Base-by-base conservation (phyloP, 2,329 filamentous ascomycete species). In the Atkinsonella hypoxylon region DNA sequence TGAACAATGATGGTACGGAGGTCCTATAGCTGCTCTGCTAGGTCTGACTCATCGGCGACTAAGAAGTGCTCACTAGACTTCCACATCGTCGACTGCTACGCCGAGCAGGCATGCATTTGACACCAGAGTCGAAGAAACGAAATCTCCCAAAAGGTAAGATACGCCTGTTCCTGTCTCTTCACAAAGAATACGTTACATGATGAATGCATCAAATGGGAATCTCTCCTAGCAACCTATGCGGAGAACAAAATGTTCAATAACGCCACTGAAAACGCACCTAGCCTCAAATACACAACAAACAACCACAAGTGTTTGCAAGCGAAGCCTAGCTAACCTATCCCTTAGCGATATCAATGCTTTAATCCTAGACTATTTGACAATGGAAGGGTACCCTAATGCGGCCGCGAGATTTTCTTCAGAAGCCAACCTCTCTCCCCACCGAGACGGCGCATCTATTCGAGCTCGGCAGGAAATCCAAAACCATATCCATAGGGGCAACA, bases 151-250 rank as follows among this genome's bases (percentile, higher is more conserved):
- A 71, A 88, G 83, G 93, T 95, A 83, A 71, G 84, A 78, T 6
- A 10, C 22, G 51, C 17, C 30, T 26, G 18, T 39, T 20, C 13
- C 20, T 12, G 3, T 11, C 32, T 8, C n/a, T 31, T 6, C 30
- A 17, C 15, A 22, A 40, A 31, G 17, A 18, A 10, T 18, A 10
- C 13, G 42, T 31, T 57, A 72, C 61, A 74, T 81, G 76, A 95
- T 95, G 90, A 94, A 87, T 75, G 77, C 72, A 72, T 77, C 87
- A 84, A 94, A 95, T 98, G 93, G 93, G 93, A 98, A 98, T 98
- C 93, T 98, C 94, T 98, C 93, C 86, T 88, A 97, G 87, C 78
- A 45, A 81, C 72, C 67, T 70, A 78, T 98, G 93, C 87, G 85
- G 93, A 98, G 82, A 89, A 82, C 72, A 76, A 83, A 87, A 67